Base-by-base conservation (phyloP, 352 stramenopile species). In the Pythium aquatile region DNA sequence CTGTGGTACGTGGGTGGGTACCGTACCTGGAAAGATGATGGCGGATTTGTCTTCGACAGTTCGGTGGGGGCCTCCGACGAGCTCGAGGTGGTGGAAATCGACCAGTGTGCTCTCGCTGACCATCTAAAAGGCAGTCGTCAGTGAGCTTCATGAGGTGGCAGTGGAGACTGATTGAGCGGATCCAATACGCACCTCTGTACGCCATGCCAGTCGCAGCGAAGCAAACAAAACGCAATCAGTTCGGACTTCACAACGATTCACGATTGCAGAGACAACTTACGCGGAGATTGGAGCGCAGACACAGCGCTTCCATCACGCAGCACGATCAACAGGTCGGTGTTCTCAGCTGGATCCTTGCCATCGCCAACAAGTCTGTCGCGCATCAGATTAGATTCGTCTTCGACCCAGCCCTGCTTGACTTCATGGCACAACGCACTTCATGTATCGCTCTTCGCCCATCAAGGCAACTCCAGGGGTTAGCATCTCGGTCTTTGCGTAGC, bases 11-110 rank as follows among this genome's bases (percentile, higher is more conserved):
- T 9, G 32, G 32, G 32, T 9, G 32, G 8, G 32, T 35, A 9
- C 32, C 0, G 49, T 57, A 92, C 81, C 83, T 73, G 81, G 75
- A 61, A 87, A 90, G 35, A 90, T 75, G 56, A 89, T 68, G 11
- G 78, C 70, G n/a, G 75, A 55, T 33, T 71, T 78, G 37, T 66
- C 68, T 26, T 79, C 68, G 6, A 76, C 71, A 1, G 79, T 68
- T 29, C 85, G 75, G 32, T 86, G 72, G 7, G 73, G 67, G 28
- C 81, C 80, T 2, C 83, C 83, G 42, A 92, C 71, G 58, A 92
- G 75, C 55, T 92, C 83, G 13, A 90, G n/a, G 28, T 76, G 72
- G 26, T 68, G 68, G 6, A 62, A 62, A 37, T 70, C 46, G 1
- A 39, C 14, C 5, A 39, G 6, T 16, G 37, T 51, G 6, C 47